Evolutionary conservation across 2,329 filamentous ascomycete genomes (phyloP), one percentile per base, ranked within the genome.

Genomic region (Immersiporthe knoxdaviesiana): DNA sequence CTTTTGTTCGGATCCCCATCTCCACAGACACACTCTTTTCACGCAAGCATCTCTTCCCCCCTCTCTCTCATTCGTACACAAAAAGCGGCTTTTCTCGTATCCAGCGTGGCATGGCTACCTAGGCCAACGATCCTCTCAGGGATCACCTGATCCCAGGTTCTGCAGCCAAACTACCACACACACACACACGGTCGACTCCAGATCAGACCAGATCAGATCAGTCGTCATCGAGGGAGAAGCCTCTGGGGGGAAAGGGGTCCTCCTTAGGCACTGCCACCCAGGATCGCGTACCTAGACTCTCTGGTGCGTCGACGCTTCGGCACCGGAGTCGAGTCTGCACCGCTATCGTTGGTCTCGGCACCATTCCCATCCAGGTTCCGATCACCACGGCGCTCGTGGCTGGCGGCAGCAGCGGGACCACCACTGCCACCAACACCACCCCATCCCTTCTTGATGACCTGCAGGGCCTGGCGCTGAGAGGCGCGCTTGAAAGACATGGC

Each of bases 391-490:
- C 64, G 44, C 54, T 21, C 35, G 52, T 24, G 54, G 4, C 16
- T 44, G 41, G 21, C 44, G 21, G 44, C 44, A 8, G 18, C 50
- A 5, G 16, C 39, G 18, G 18, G 3, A 5, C 24, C 12, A 10
- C 2, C 37, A 37, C 27, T 14, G 8, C 35, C 35, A 35, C 35
- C 35, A 35, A 35, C 35, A 8, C 4, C 35, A 35, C 35, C 35
- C 68, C 68, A 68, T n/a, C 66, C 65, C 6, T 44, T 14, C n/a
- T 32, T 32, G 58, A 70, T 68, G 11, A 59, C 63, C 21, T 21
- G 6, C 18, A 24, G 16, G 2, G 39, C 39, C 7, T 41, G 37
- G 1, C 16, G 10, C 5, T 32, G 30, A 2, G 12, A 6, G 7
- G 60, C 44, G 2, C 12, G 27, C 41, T 30, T 50, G 18, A 70